Conservation (phyloP, 345 rosid species). For the Dimocarpus longan region DNA sequence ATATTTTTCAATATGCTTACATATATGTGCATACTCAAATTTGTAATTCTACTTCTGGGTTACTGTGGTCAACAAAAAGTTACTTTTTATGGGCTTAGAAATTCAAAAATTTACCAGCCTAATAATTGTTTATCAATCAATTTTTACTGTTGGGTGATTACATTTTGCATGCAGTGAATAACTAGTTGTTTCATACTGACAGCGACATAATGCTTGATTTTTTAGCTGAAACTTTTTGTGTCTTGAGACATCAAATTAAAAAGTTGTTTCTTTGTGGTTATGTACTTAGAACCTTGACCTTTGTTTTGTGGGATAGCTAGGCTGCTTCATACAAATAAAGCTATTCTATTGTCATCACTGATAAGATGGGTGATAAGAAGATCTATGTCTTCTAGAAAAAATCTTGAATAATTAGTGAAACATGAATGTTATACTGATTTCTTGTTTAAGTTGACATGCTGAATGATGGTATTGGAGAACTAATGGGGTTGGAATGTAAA, state of each 20-base stretch:
- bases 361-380: background rate
- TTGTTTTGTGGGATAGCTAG: background rate
- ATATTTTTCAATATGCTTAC: background rate
- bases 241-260: background rate
- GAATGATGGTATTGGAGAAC: conserved; percentile 2
- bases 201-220: background rate
- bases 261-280: background rate
- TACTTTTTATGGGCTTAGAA: background rate
- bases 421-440: background rate
- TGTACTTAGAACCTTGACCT: background rate
- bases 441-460: background rate
- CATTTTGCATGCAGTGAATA: background rate
- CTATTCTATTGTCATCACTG: background rate
- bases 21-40: background rate
- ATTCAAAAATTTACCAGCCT: background rate
- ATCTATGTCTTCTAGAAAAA: background rate
- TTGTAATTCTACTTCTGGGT: background rate
- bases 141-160: background rate
- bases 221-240: background rate
- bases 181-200: background rate
- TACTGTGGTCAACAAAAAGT: background rate
- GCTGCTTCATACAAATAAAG: background rate
- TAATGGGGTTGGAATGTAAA: background rate
- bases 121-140: background rate
- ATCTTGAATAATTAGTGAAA: background rate